Base-by-base conservation (phyloP, 768 basidiomycete species). In the Panaeolus cyanescens region DNA sequence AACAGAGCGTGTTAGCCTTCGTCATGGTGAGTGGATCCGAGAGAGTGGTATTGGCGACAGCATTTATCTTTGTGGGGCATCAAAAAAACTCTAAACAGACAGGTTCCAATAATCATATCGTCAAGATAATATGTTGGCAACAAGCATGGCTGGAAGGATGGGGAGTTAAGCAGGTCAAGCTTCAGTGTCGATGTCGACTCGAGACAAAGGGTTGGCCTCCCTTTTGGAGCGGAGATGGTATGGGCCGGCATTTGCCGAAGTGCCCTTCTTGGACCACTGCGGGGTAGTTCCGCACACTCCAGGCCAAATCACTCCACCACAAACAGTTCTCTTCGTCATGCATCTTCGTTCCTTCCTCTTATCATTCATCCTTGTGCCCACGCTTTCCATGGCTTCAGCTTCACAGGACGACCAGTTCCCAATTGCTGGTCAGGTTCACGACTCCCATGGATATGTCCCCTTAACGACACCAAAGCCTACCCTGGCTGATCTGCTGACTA, bases 401-500 rank as follows among this genome's bases (percentile, higher is more conserved):
- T 78, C 74, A 1, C 65, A 68, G 50, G 70, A 64, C 32, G 70
- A 77, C 7, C 80, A 82, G 67, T 4, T 28, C 45, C 45, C 45
- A 5, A 71, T 75, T 5, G 58, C 71, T 17, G 75, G 81, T 69
- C 39, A 65, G 37, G 22, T 56, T 5, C 61, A 63, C 10, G 42
- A 55, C 1, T 30, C 50, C 7, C 61, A 62, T 17, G 60, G 63
- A 39, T 74, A 71, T 54, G 59, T 66, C 22, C 83, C 86, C 0
- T 66, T 76, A 31, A 83, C 75, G 2, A 76, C 76, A 22, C 57
- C 69, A 30, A 72, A 79, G 62, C 90, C 91, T 13, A 84, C 84
- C 1, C 76, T 95, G 32, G 81, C 88, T 4, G 93, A 94, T 74
- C 75, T 92, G 39, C 83, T 95, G 65, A 93, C 92, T 10, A 86